A percentile compares a stretch with the other conserved stretches of the same genome.
phyloP scores from a whole-genome alignment of 2,329 filamentous ascomycete species.

The Epichloe uncinata region DNA sequence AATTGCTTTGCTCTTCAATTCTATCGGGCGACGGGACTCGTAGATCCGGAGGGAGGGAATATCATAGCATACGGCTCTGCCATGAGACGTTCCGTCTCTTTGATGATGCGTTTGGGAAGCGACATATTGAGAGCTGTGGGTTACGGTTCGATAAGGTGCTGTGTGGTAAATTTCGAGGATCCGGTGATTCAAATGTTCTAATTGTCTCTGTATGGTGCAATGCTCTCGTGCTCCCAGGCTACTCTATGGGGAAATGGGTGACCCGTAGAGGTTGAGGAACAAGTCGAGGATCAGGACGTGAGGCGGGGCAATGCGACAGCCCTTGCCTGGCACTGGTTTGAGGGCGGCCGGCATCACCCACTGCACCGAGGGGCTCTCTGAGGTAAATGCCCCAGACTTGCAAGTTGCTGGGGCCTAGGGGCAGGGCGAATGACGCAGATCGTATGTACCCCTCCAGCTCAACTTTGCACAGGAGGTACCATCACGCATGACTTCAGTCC shows the following conservation, averaged over 20 bases:
- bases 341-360: too few relatives aligned
- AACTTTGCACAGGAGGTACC: too few relatives aligned
- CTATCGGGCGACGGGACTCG: neutral
- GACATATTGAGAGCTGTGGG: constrained; percentile 37
- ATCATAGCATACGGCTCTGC: constrained; percentile 66
- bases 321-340: too few relatives aligned
- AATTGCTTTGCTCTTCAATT: neutral
- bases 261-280: neutral
- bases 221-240: neutral
- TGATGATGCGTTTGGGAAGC: constrained; percentile 91
- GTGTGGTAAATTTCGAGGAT: neutral
- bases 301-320: too few relatives aligned
- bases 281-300: too few relatives aligned
- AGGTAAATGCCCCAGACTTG: too few relatives aligned
- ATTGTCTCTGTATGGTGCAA: neutral
- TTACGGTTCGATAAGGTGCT: neutral
- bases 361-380: too few relatives aligned
- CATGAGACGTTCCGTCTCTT: constrained; percentile 96
- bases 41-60: constrained; percentile 4
- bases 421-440: too few relatives aligned
- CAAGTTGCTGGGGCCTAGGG: too few relatives aligned
- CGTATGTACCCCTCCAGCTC: too few relatives aligned
- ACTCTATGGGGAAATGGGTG: neutral
- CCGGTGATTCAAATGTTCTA: neutral
- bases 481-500: too few relatives aligned